These are phyloP conservation scores for Saccharomyces hybrid DNA, from an alignment of 1,139 yeast genomes.

Conservation along the genomic window DNA sequence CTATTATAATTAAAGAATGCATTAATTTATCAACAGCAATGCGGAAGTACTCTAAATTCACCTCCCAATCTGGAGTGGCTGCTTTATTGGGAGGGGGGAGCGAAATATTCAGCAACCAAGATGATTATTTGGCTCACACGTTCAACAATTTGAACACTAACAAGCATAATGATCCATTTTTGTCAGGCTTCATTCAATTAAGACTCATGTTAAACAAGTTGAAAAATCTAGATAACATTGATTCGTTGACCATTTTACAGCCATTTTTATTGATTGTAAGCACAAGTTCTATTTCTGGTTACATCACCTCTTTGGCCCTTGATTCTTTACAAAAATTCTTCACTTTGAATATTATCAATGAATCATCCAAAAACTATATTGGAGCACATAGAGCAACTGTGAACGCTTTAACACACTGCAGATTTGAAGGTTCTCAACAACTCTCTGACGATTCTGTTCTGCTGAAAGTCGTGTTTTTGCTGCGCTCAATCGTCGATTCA, in stretches of 20 bases:
- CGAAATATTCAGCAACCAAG: slow-evolving; percentile 36
- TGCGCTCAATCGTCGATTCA: slow-evolving; percentile 64
- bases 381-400: slow-evolving; percentile 41
- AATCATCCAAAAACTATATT: slow-evolving; percentile 43
- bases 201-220: slow-evolving; percentile 58
- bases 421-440: slow-evolving; percentile 93
- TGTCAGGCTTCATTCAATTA: slow-evolving; percentile 71
- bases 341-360: slow-evolving; percentile 48
- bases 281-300: slow-evolving; percentile 78
- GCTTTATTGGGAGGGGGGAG: slow-evolving; percentile 58
- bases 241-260: slow-evolving; percentile 63
- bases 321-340: slow-evolving; percentile 64
- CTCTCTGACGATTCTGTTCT: slow-evolving; percentile 88
- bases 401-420: slow-evolving; percentile 82
- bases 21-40: slow-evolving; percentile 80
- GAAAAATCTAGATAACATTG: slow-evolving; percentile 46
- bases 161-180: slow-evolving; percentile 47
- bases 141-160: slow-evolving; percentile 22
- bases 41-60: slow-evolving; percentile 50
- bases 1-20: slow-evolving; percentile 83
- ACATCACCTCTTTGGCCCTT: slow-evolving; percentile 75
- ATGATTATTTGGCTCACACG: slow-evolving; percentile 19
- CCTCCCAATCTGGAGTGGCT: slow-evolving; percentile 67
- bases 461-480: slow-evolving; percentile 66
- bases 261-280: slow-evolving; percentile 82